Evolutionary conservation across 2,329 filamentous ascomycete species (phyloP).

Genomic region (Neopestalotiopsis rosae): DNA sequence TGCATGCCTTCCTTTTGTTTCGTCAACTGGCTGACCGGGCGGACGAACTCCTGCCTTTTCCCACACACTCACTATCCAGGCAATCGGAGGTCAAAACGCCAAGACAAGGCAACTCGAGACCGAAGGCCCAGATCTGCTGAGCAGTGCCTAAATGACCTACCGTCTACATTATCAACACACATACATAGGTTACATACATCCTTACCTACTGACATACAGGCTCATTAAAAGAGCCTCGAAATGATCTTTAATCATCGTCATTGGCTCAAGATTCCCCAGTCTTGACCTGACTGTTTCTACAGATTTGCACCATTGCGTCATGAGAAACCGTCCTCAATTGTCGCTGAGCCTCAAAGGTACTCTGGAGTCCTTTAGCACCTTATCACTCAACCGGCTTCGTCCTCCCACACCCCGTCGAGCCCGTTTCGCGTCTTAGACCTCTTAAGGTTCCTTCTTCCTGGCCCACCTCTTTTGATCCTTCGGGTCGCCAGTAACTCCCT

Average conservation of each 20-base stretch:
- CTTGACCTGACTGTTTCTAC: too few species aligned
- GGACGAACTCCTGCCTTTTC: background rate
- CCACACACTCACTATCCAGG: background rate
- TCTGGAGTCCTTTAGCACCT: background rate
- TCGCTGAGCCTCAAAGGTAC: background rate
- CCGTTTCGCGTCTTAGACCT: too few species aligned
- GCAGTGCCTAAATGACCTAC: background rate
- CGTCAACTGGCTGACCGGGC: background rate
- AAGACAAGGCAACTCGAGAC: slow-evolving; percentile 6
- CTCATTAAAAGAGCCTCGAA: background rate
- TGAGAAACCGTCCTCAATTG: background rate
- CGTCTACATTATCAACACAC: background rate
- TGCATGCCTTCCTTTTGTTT: background rate
- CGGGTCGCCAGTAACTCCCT: background rate
- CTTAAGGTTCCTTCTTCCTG: background rate
- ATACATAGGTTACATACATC: background rate
- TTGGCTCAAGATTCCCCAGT: background rate
- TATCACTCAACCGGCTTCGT: too few species aligned
- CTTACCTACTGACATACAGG: background rate
- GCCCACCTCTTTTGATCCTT: background rate
- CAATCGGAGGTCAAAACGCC: background rate
- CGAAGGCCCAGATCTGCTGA: background rate
- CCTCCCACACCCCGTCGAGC: too few species aligned
- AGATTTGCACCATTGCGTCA: background rate
- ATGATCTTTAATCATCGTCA: background rate